phyloP scores from a whole-genome alignment of 2,329 filamentous ascomycete species.

The Capronia americana region DNA sequence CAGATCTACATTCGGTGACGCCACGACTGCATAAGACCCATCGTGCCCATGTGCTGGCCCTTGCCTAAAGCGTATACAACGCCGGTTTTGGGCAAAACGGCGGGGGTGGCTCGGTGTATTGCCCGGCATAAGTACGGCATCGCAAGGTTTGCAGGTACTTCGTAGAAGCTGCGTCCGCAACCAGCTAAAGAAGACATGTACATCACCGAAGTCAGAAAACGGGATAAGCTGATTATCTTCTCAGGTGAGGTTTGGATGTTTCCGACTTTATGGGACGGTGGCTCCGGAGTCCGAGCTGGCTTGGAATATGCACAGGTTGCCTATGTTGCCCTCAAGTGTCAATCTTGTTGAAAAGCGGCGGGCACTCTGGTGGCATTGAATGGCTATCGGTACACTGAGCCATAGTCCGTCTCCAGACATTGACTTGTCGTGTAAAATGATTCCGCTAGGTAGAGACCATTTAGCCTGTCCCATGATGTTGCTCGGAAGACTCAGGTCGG shows the following conservation, averaged over 20 bases:
- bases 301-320: background rate
- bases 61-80: background rate
- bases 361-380: background rate
- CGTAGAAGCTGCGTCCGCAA: background rate
- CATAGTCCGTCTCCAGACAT: background rate
- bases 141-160: background rate
- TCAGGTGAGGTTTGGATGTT: background rate
- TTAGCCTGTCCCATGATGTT: background rate
- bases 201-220: background rate
- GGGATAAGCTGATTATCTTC: background rate
- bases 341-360: background rate
- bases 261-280: background rate
- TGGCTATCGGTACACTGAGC: background rate
- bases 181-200: background rate
- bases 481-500: conserved; percentile 25
- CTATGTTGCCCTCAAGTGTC: background rate
- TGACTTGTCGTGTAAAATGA: background rate
- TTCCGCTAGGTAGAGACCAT: background rate
- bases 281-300: background rate
- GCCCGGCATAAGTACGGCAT: background rate
- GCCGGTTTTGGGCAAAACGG: background rate
- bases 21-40: conserved; percentile 4
- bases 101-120: background rate
- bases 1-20: conserved; percentile 6
- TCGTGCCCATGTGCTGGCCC: background rate